A percentile compares a stretch with the other conserved stretches of the same genome.
Conservation (phyloP, 2,329 filamentous ascomycete species). For the Fusarium vanettenii region DNA sequence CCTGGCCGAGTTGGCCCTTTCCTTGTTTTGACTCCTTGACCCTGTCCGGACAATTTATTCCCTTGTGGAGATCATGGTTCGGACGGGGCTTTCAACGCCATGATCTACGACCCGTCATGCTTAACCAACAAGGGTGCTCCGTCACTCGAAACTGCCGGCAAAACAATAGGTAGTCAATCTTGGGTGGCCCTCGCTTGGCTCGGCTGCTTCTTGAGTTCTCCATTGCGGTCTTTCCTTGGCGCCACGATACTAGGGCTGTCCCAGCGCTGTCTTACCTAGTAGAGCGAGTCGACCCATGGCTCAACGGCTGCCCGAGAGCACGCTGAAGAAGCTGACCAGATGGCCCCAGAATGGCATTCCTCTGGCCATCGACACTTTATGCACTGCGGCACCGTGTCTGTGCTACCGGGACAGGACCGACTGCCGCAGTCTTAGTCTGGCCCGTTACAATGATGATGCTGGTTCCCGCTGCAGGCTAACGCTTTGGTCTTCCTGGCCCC, state of each 20-base stretch:
- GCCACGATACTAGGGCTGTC: constrained; percentile 31
- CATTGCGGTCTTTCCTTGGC: constrained; percentile 31
- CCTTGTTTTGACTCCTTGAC: constrained; percentile 28
- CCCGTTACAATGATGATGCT: constrained; percentile 39
- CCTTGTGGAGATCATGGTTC: constrained; percentile 49
- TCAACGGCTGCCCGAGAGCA: constrained; percentile 14
- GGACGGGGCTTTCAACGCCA: constrained; percentile 46
- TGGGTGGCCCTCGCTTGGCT: constrained; percentile 26
- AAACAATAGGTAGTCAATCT: constrained; percentile 26
- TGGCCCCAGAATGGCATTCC: constrained; percentile 18
- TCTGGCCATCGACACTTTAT: constrained; percentile 32
- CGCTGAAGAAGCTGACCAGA: constrained; percentile 19
- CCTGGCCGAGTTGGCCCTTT: constrained; percentile 28
- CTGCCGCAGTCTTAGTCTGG: constrained; percentile 27
- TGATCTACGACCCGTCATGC: constrained; percentile 46
- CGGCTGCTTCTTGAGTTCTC: constrained; percentile 34
- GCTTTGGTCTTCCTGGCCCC: constrained; percentile 23
- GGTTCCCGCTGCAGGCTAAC: constrained; percentile 39
- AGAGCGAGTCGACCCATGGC: constrained; percentile 23
- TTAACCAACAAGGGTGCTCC: constrained; percentile 40
- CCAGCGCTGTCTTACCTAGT: constrained; percentile 22
- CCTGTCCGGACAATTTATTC: constrained; percentile 45
- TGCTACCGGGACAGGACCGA: constrained; percentile 32
- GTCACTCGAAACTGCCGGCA: constrained; percentile 43
- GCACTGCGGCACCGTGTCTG: constrained; percentile 38